These are phyloP conservation scores for Pythium brachiatum DNA, from an alignment of 352 stramenopile genomes.

Conservation along the genomic window DNA sequence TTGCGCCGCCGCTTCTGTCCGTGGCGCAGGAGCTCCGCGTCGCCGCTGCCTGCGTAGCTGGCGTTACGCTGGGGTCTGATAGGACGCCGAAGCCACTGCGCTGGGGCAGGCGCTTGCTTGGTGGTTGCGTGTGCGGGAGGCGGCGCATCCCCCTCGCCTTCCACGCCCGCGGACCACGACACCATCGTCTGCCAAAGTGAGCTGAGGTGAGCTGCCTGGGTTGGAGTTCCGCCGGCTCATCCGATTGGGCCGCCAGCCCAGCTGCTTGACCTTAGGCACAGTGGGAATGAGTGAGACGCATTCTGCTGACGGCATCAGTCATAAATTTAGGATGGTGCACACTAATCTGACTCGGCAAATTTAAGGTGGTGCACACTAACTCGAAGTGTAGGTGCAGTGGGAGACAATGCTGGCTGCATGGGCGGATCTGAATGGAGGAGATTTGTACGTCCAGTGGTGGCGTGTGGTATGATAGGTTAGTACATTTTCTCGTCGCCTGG, in stretches of 20 bases:
- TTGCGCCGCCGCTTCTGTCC: background rate
- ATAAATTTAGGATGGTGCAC: background rate
- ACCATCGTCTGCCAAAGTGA: conserved; percentile 3
- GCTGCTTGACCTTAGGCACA: conserved; percentile 14
- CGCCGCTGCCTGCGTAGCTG: no score
- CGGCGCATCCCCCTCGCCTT: conserved; percentile 13
- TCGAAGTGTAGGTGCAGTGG: no score
- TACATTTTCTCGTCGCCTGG: conserved; percentile 88
- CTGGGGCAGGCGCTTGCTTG: no score
- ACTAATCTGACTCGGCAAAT: background rate
- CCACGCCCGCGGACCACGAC: background rate
- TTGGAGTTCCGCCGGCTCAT: background rate
- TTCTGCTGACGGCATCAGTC: background rate
- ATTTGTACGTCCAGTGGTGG: no score
- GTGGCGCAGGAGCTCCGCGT: background rate
- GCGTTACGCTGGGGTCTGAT: no score
- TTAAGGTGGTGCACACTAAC: conserved; percentile 11
- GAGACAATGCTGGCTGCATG: no score
- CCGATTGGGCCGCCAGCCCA: conserved; percentile 14
- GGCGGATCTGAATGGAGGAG: no score
- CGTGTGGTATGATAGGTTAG: conserved; percentile 21
- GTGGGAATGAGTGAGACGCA: background rate
- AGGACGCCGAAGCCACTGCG: background rate
- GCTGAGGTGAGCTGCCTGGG: background rate
- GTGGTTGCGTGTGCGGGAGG: background rate